Evolutionary conservation across 352 stramenopile genomes (phyloP).

Genomic region (Peronosclerospora sorghi): DNA sequence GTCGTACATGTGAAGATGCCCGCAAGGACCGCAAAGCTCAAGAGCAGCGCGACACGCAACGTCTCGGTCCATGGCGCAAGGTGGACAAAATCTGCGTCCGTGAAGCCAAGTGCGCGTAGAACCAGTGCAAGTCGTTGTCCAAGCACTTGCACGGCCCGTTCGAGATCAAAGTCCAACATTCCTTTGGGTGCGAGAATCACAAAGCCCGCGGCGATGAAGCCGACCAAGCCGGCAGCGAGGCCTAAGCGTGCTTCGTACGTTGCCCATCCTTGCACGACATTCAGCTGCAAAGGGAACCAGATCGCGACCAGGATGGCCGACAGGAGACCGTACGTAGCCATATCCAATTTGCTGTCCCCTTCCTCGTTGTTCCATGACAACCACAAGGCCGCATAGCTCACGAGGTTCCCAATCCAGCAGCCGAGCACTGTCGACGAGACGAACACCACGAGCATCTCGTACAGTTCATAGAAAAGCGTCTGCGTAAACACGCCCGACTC

Average conservation of each 20-base stretch:
- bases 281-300: constrained; percentile 68
- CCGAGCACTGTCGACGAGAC: constrained; percentile 40
- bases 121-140: constrained; percentile 36
- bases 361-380: background rate
- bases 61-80: constrained; percentile 21
- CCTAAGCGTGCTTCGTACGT: constrained; percentile 55
- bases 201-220: constrained; percentile 48
- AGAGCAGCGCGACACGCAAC: constrained; percentile 23
- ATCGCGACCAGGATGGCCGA: constrained; percentile 52
- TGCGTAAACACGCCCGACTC: constrained; percentile 53
- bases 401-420: constrained; percentile 30
- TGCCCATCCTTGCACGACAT: constrained; percentile 45
- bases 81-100: constrained; percentile 44
- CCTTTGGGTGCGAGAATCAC: constrained; percentile 45
- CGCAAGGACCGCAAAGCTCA: constrained; percentile 25
- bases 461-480: constrained; percentile 74
- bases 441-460: constrained; percentile 72
- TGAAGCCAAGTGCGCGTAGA: constrained; percentile 44
- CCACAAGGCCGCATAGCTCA: constrained; percentile 26
- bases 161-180: constrained; percentile 60
- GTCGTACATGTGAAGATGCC: constrained; percentile 49
- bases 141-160: constrained; percentile 27
- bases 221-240: constrained; percentile 38
- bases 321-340: constrained; percentile 54
- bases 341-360: constrained; percentile 22